Percentiles rank a stretch among this genome's conserved stretches.
Conservation (phyloP, 2,329 filamentous ascomycete genomes). For the Huntiella omanensis region DNA sequence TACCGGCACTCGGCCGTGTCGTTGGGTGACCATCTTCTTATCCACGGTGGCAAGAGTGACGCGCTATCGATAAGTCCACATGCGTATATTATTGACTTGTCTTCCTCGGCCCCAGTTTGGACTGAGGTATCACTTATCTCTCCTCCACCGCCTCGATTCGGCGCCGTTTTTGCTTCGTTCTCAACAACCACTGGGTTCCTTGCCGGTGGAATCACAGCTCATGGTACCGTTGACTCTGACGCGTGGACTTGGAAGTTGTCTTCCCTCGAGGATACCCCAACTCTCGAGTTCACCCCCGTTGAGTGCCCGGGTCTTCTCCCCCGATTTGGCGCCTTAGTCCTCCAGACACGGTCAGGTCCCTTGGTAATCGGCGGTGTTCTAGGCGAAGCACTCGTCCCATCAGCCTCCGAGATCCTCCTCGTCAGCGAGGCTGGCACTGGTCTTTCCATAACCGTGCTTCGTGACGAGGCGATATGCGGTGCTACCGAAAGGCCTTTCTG, state of each 20-base stretch:
- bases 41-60: conserved; percentile 43
- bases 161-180: conserved; percentile 23
- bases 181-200: conserved; percentile 34
- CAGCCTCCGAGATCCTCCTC: conserved; percentile 5
- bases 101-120: no score
- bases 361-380: conserved; percentile 10
- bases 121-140: no score
- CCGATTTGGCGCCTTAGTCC: conserved; percentile 5
- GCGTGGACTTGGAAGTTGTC: conserved; percentile 44
- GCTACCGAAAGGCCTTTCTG: conserved; percentile 36
- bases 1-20: conserved; percentile 54
- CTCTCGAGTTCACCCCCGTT: not conserved
- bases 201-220: conserved; percentile 49
- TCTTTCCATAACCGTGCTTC: not conserved
- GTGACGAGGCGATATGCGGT: conserved; percentile 3
- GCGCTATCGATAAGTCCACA: conserved; percentile 28
- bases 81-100: conserved; percentile 29
- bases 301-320: not conserved
- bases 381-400: conserved; percentile 1
- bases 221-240: conserved; percentile 43
- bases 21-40: conserved; percentile 29
- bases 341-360: conserved; percentile 20
- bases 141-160: conserved; percentile 16
- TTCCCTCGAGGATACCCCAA: not conserved
- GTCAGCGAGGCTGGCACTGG: not conserved